phyloP scores from a whole-genome alignment of 106 monocot species.

The Acanthochlamys bracteata region DNA sequence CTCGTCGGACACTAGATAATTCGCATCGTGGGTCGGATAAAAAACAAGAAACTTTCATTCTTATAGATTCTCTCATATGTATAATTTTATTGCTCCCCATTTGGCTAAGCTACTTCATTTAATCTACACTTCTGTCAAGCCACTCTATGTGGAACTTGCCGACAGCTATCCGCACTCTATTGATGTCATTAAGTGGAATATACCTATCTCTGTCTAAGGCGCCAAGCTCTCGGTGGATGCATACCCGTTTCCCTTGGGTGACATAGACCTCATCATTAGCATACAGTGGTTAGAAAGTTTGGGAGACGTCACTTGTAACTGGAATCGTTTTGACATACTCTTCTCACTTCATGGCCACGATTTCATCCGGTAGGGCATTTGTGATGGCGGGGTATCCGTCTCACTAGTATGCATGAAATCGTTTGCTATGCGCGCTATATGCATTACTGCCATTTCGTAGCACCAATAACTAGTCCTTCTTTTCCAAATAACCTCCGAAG shows the following conservation, averaged over 20 bases:
- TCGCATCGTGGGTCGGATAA: not conserved
- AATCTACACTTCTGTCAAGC: not conserved
- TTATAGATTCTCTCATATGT: not conserved
- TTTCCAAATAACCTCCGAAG: not conserved
- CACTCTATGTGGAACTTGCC: not conserved
- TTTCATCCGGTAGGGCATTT: not conserved
- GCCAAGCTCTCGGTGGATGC: not conserved
- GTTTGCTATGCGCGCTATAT: too few species aligned
- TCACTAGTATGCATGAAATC: not conserved
- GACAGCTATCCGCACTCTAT: not conserved
- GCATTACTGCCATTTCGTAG: too few species aligned
- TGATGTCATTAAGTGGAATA: too few species aligned
- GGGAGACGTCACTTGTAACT: not conserved
- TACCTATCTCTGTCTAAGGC: not conserved
- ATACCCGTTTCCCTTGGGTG: not conserved
- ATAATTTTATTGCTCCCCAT: not conserved
- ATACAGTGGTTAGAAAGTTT: not conserved
- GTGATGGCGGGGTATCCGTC: not conserved
- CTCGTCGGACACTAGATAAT: not conserved
- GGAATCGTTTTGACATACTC: not conserved
- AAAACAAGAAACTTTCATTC: not conserved
- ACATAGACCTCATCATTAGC: not conserved
- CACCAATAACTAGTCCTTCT: not conserved
- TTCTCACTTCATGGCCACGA: not conserved
- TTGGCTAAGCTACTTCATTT: not conserved